These are phyloP conservation scores for Neurospora terricola DNA, from an alignment of 495 filamentous ascomycete species.

Conservation along the genomic window DNA sequence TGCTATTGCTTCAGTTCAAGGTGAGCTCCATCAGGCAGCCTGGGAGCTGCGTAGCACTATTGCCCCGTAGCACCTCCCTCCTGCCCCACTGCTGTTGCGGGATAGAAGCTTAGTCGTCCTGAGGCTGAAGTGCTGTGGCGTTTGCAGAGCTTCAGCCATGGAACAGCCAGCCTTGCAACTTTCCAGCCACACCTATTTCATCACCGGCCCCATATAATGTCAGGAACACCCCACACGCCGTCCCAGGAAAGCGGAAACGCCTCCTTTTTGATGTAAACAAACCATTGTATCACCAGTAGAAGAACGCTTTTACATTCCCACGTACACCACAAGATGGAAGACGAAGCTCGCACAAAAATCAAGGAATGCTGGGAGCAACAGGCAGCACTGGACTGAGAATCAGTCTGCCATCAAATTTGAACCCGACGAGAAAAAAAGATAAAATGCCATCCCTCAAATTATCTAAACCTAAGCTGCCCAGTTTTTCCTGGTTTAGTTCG, in stretches of 20 bases:
- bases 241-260: not conserved
- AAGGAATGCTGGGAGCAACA: not conserved
- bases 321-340: not conserved
- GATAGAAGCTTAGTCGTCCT: not conserved
- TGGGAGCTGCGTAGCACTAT: conserved; percentile 2
- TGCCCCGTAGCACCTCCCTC: not conserved
- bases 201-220: not conserved
- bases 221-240: not conserved
- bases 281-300: not conserved
- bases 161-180: not conserved
- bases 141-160: not conserved
- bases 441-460: not conserved
- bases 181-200: not conserved
- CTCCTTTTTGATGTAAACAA: not conserved
- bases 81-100: not conserved
- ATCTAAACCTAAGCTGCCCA: not conserved
- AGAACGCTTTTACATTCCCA: not conserved
- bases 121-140: not conserved
- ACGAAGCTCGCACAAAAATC: not conserved
- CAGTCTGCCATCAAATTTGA: not conserved
- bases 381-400: not conserved
- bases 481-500: not conserved
- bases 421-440: not conserved
- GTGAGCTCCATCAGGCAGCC: conserved; percentile 1
- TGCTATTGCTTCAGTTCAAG: not conserved